These are phyloP conservation scores for Pythium chondricola DNA, from an alignment of 352 stramenopile genomes.

Conservation along the genomic window DNA sequence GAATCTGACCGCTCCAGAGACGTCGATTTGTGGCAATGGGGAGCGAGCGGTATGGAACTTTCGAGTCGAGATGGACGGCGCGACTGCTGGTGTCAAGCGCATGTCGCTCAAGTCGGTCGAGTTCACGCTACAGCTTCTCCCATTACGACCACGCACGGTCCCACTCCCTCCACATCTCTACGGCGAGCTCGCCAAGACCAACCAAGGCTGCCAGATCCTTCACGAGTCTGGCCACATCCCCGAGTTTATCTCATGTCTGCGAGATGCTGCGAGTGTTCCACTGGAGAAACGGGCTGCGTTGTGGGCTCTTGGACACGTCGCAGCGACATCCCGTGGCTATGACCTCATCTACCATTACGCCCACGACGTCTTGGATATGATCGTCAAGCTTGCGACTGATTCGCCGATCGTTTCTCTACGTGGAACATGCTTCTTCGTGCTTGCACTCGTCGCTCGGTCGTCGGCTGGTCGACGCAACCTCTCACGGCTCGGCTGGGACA, in stretches of 20 bases:
- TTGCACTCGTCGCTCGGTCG: slow-evolving; percentile 71
- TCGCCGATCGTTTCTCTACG: slow-evolving; percentile 79
- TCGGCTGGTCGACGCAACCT: slow-evolving; percentile 53
- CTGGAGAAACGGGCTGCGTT: slow-evolving; percentile 82
- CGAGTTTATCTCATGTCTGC: slow-evolving; percentile 77
- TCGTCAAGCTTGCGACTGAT: slow-evolving; percentile 82
- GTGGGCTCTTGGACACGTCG: slow-evolving; percentile 81
- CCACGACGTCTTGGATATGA: slow-evolving; percentile 77
- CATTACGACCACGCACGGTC: slow-evolving; percentile 68
- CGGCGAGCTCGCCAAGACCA: slow-evolving; percentile 82
- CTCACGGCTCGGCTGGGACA: slow-evolving; percentile 72
- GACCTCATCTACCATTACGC: slow-evolving; percentile 78
- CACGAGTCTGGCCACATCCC: slow-evolving; percentile 74
- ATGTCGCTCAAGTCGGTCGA: slow-evolving; percentile 86
- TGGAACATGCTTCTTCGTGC: slow-evolving; percentile 83
- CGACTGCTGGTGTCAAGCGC: slow-evolving; percentile 57
- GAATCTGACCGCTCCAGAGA: slow-evolving; percentile 58
- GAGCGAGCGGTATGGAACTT: slow-evolving; percentile 88
- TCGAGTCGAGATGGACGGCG: slow-evolving; percentile 77
- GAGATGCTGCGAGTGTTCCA: slow-evolving; percentile 73
- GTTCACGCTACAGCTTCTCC: slow-evolving; percentile 82
- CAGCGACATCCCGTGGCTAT: slow-evolving; percentile 69
- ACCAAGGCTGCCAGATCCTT: slow-evolving; percentile 72
- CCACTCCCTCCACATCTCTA: slow-evolving; percentile 81
- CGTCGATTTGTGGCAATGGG: slow-evolving; percentile 68